Conservation (phyloP, 2,329 filamentous ascomycete genomes). For the Ascochyta clinopodiicola region DNA sequence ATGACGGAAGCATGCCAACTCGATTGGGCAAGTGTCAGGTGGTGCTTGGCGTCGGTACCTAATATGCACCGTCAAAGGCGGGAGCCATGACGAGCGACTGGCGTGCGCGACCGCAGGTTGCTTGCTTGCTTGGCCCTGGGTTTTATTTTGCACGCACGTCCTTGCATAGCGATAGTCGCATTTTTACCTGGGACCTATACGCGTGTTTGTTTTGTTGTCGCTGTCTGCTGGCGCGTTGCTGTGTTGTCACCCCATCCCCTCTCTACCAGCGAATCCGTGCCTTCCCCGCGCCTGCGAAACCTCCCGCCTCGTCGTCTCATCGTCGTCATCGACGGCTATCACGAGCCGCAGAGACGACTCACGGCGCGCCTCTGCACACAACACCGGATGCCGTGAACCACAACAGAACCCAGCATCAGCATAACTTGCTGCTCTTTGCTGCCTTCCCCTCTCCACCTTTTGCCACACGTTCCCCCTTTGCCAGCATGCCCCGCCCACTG, state of each 20-base stretch:
- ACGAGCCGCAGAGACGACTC: slow-evolving; percentile 13
- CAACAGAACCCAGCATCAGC: slow-evolving; percentile 29
- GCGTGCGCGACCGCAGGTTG: slow-evolving; percentile 15
- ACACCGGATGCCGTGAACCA: slow-evolving; percentile 16
- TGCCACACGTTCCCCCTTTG: slow-evolving; percentile 9
- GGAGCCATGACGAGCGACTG: slow-evolving; percentile 6
- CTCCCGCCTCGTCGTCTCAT: slow-evolving; percentile 5
- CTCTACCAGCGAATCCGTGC: slow-evolving; percentile 6
- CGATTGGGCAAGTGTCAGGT: neutral
- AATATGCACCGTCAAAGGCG: neutral
- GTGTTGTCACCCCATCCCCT: slow-evolving; percentile 7
- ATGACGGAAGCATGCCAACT: neutral
- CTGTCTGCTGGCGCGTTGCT: slow-evolving; percentile 5
- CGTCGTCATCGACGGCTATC: slow-evolving; percentile 15
- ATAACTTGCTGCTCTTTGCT: slow-evolving; percentile 31
- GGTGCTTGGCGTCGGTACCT: neutral
- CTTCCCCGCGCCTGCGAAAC: slow-evolving; percentile 12
- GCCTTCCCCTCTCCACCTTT: neutral
- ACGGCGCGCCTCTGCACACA: slow-evolving; percentile 5
- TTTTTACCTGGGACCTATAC: neutral
- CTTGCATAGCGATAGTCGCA: slow-evolving; percentile 11
- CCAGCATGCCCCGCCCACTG: slow-evolving; percentile 45
- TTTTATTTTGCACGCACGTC: slow-evolving; percentile 6
- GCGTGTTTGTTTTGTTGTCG: neutral
- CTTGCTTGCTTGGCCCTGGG: slow-evolving; percentile 10